These are phyloP conservation scores for Ustilago sp. DNA, from an alignment of 1,284 basidiomycete species.

Conservation along the genomic window DNA sequence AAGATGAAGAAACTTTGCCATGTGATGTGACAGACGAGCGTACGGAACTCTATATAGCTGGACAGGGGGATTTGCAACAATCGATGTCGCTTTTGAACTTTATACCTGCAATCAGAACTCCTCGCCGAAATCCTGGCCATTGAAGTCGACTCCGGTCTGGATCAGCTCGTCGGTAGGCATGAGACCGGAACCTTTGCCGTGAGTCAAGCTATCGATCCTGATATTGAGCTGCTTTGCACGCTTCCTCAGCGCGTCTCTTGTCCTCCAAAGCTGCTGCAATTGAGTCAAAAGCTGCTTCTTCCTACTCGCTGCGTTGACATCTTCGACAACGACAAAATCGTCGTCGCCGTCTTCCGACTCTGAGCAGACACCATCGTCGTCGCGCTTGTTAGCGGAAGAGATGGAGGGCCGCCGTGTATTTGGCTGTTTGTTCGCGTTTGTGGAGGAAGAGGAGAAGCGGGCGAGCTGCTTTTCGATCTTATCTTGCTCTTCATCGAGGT, in stretches of 20 bases:
- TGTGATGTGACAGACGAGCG: slow-evolving; percentile 1
- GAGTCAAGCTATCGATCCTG: slow-evolving; percentile 36
- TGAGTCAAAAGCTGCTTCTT: slow-evolving; percentile 42
- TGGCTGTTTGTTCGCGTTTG: background rate
- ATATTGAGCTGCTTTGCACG: slow-evolving; percentile 43
- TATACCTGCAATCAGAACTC: slow-evolving; percentile 22
- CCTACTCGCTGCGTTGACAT: slow-evolving; percentile 28
- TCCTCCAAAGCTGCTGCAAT: slow-evolving; percentile 47
- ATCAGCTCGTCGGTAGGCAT: slow-evolving; percentile 32
- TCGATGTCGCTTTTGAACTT: background rate
- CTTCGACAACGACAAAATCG: slow-evolving; percentile 48
- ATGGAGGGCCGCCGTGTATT: slow-evolving; percentile 9
- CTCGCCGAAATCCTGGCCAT: slow-evolving; percentile 17
- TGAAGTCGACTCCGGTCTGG: slow-evolving; percentile 3
- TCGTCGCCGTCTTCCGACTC: slow-evolving; percentile 37
- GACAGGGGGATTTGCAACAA: background rate
- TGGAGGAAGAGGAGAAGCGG: slow-evolving; percentile 12
- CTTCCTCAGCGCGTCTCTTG: slow-evolving; percentile 31
- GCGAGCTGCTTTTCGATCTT: slow-evolving; percentile 45
- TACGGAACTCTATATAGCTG: background rate
- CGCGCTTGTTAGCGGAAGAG: slow-evolving; percentile 7
- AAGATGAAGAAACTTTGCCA: background rate
- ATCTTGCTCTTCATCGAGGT: slow-evolving; percentile 50
- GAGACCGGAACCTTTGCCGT: slow-evolving; percentile 35
- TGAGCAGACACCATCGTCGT: slow-evolving; percentile 19